Evolutionary conservation across 352 stramenopile species (phyloP), one percentile per base, ranked within the genome.

Genomic region (Phytophthora crassamura): DNA sequence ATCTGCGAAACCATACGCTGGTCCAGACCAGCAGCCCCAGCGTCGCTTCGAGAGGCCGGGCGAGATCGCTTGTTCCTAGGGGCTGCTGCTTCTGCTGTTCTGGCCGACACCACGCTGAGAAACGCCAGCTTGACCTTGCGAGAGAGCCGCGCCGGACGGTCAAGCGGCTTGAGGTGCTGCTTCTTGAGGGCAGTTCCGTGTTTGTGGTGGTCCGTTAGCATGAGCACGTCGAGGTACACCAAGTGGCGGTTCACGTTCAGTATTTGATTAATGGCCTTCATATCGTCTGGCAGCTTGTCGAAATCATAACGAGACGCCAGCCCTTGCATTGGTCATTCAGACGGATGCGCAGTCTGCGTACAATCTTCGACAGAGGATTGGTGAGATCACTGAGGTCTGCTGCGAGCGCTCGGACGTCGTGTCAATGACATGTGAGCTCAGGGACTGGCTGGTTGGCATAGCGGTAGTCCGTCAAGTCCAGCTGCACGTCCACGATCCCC

Each of bases 51-150:
- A 0, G 18, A 30, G n/a, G 41, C 7, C 11, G 10, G 42, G 4
- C 54, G 54, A 1, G 16, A 6, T 46, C 45, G 22, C 18, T 53
- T 64, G 16, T 20, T 52, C 5, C 18, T 52, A 10, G 12, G 8
- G 7, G 47, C 32, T 32, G n/a, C 16, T 12, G 36, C 39, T 46
- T 16, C 5, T 36, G 6, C 2, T 5, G n/a, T 33, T 59, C n/a
- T 51, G 40, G 57, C 5, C 5, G 46, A 30, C 14, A 65, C 18
- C n/a, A 45, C 47, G n/a, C 57, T 65, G 9, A 65, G 28, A 43
- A 65, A 58, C 35, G 57, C 57, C 2, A 65, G 30, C 4, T 65
- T 65, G 5, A 38, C 10, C 0, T 39, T n/a, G 38, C 9, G 28
- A 20, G 38, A 18, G 3, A 64, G 57, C 30, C 52, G 51, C 0